A percentile compares a stretch with the other conserved stretches of the same genome.
Evolutionary conservation across 2,329 filamentous ascomycete species (phyloP).

Genomic region (Xylariaceae sp.): DNA sequence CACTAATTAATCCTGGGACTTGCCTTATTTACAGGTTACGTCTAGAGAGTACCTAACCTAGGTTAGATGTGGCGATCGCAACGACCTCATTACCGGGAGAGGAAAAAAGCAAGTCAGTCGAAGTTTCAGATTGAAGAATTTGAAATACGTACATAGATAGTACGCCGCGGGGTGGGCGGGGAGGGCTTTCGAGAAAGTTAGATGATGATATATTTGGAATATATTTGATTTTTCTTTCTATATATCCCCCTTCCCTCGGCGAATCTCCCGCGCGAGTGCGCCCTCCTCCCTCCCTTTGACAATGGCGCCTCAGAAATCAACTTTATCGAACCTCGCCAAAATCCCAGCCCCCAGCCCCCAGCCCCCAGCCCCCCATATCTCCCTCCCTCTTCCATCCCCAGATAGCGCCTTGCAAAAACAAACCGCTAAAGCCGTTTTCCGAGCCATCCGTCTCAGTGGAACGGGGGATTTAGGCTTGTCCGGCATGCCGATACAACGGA

Average conservation of each 20-base stretch:
- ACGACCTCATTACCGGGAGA: too few species aligned
- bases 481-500: constrained; percentile 11
- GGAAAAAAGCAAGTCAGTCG: too few species aligned
- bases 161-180: too few species aligned
- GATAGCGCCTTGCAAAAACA: constrained; percentile 16
- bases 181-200: neutral
- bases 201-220: neutral
- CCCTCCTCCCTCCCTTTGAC: too few species aligned
- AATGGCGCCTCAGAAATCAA: neutral
- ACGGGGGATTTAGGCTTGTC: constrained; percentile 1
- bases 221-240: constrained; percentile 15
- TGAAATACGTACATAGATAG: too few species aligned
- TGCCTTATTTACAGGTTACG: too few species aligned
- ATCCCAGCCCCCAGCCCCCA: too few species aligned
- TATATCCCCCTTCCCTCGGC: constrained; percentile 5
- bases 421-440: constrained; percentile 7
- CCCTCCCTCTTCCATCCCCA: neutral
- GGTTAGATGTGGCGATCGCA: too few species aligned
- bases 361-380: neutral
- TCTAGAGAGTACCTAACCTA: too few species aligned
- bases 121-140: too few species aligned
- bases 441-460: constrained; percentile 10
- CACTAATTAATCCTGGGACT: too few species aligned
- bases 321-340: constrained; percentile 7
- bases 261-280: neutral